These are phyloP conservation scores for Emydomyces testavorans DNA, from an alignment of 2,329 filamentous ascomycete species.

Conservation along the genomic window DNA sequence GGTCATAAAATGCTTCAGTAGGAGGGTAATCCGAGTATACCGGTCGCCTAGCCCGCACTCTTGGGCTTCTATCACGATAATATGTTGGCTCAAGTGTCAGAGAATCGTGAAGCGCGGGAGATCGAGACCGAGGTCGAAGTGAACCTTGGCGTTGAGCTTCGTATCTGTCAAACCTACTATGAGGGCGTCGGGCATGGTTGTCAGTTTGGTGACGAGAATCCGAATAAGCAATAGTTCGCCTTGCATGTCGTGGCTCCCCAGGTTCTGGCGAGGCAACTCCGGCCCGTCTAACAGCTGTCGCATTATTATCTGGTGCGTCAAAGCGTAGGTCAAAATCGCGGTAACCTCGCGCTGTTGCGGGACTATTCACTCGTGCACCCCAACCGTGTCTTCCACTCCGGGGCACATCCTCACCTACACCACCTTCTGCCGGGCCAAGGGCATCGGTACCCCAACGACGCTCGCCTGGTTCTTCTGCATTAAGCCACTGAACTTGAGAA, in stretches of 20 bases:
- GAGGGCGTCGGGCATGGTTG: constrained; percentile 15
- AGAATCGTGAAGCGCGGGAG: constrained; percentile 19
- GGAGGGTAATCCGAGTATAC: constrained; percentile 18
- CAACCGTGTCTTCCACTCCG: constrained; percentile 13
- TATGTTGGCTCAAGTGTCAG: constrained; percentile 17
- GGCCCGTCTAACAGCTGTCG: constrained; percentile 8
- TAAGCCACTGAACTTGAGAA: constrained; percentile 11
- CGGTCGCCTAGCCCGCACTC: constrained; percentile 13
- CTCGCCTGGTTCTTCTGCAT: constrained; percentile 13
- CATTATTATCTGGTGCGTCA: constrained; percentile 12
- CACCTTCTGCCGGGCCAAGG: constrained; percentile 13
- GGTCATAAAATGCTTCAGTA: constrained; percentile 16
- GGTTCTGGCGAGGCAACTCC: constrained; percentile 17
- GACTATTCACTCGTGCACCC: constrained; percentile 15
- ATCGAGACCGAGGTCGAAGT: constrained; percentile 21
- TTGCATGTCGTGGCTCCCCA: constrained; percentile 16
- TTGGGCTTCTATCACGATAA: constrained; percentile 22
- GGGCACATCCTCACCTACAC: constrained; percentile 10
- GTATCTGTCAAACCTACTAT: constrained; percentile 23
- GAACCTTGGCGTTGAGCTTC: constrained; percentile 21
- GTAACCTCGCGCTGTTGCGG: constrained; percentile 12
- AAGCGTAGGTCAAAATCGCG: constrained; percentile 16
- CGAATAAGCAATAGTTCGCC: constrained; percentile 15
- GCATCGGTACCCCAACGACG: constrained; percentile 16
- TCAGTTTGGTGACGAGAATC: constrained; percentile 16